Base-by-base conservation (phyloP, 768 basidiomycete genomes). In the Hemileccinum impolitum region DNA sequence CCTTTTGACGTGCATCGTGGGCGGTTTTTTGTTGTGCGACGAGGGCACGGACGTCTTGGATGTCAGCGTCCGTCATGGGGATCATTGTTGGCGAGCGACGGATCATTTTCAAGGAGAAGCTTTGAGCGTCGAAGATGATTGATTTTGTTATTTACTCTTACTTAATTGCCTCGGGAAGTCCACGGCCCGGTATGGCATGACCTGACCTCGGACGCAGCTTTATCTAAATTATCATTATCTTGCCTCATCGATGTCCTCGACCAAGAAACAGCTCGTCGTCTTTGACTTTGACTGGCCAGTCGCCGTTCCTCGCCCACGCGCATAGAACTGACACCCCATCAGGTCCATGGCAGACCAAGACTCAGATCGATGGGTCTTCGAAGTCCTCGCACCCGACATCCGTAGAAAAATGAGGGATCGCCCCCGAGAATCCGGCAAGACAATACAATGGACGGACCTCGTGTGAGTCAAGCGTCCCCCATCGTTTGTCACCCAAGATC, bases 281-380 rank as follows among this genome's bases (percentile, higher is more conserved):
- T 97, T 88, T 58, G 95, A 99, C 68, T 99, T 97, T 71, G 95
- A 99, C 77, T 98, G 94, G 95, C 87, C 55, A 55, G 65, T 61
- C 38, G 26, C 31, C 15, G 18, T 25, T 23, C 23, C 23, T 23
- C 21, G 32, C 21, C 53, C 48, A 28, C 49, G 32, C 19, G 4
- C 3, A 19, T 13, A 18, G 36, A 21, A 41, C 18, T 31, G 23
- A 43, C 9, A 19, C 26, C 21, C 43, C 26, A 32, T 28, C 57
- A 92, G 89, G 89, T 92, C 90, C 31, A 79, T 90, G 70, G 84
- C 85, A 47, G 95, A 99, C 72, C 94, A 98, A 72, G 96, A 99
- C 72, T 87, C 94, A 1, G 96, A 98, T 69, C 76, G 94, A 70
- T 99, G 87, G 81, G 73, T 94, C 51, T 84, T 91, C 55, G 91